Base-by-base conservation (phyloP, 2,329 filamentous ascomycete genomes). In the Epichloe hybrida region DNA sequence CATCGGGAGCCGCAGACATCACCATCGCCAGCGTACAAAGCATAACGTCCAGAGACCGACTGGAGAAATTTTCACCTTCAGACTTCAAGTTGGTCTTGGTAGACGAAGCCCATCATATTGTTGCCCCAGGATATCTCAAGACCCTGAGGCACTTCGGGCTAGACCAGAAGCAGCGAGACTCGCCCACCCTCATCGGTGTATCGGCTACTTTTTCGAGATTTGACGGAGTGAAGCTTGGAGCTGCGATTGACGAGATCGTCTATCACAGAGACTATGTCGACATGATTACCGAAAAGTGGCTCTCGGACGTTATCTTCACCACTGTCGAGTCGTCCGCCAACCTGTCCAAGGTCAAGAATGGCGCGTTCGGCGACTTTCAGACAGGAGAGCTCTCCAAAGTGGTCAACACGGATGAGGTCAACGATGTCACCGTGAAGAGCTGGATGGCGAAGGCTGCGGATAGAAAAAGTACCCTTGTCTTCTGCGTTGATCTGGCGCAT, bases 21-120 rank as follows among this genome's bases (percentile, higher is more conserved):
- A 96, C 91, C 8, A 77, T 98, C 48, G 93, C 91, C 43, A 96
- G 91, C 36, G 77, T 98, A 37, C 83, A 85, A 61, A 96, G 88
- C 65, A 81, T 98, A 58, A 80, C 76, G 7, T 94, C 87, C 5
- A 79, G 80, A 12, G 79, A 83, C 49, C 79, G 93, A 2, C 75
- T 97, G n/a, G 62, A 66, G 37, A 96, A 95, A 62, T 97, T 91
- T 60, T 80, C 94, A 57, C 86, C 89, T 0, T 66, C 66, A 0
- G 72, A 72, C 7, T 97, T 91, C 73, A 98, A 98, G 67, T 79
- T 98, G 0, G 72, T 98, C 0, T 75, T 98, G 3, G 91, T 98
- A 4, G 93, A 98, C 57, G 93, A 98, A 68, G 93, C 91, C 4
- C 93, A 98, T 64, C 93, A 98, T 66, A 95, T 97, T 49, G 90